Conservation (phyloP, 106 monocot genomes). For the Dioscorea alata region DNA sequence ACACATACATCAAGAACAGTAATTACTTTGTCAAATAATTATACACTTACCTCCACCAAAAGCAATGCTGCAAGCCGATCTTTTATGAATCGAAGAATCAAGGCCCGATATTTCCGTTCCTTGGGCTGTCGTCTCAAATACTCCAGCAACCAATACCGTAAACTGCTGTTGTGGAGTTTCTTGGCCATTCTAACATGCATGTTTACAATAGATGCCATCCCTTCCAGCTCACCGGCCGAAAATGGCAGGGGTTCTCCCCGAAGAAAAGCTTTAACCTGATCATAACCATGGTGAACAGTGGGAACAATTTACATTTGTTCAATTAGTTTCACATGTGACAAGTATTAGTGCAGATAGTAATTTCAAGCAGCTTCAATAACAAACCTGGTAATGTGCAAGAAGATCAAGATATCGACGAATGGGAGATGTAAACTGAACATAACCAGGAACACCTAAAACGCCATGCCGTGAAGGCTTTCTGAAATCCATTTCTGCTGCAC, state of each 20-base stretch:
- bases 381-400: constrained; percentile 94
- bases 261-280: constrained; percentile 90
- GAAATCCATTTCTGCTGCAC: constrained; percentile 88
- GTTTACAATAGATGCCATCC: constrained; percentile 55
- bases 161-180: constrained; percentile 60
- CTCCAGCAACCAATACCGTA: constrained; percentile 88
- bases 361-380: neutral
- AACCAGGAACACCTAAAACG: constrained; percentile 82
- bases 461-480: constrained; percentile 71
- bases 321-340: too few species aligned
- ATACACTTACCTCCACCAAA: constrained; percentile 63
- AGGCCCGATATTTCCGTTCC: constrained; percentile 54
- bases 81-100: constrained; percentile 83
- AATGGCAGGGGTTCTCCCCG: constrained; percentile 72
- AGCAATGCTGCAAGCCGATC: constrained; percentile 70
- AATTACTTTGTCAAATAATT: neutral
- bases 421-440: constrained; percentile 96
- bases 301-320: neutral
- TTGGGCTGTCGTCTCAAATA: constrained; percentile 81
- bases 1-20: neutral
- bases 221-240: constrained; percentile 77
- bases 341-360: too few species aligned
- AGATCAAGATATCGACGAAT: constrained; percentile 89
- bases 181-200: constrained; percentile 67
- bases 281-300: neutral